Base-by-base conservation (phyloP, 139 green algal genomes). In the Yamagishiella unicocca region DNA sequence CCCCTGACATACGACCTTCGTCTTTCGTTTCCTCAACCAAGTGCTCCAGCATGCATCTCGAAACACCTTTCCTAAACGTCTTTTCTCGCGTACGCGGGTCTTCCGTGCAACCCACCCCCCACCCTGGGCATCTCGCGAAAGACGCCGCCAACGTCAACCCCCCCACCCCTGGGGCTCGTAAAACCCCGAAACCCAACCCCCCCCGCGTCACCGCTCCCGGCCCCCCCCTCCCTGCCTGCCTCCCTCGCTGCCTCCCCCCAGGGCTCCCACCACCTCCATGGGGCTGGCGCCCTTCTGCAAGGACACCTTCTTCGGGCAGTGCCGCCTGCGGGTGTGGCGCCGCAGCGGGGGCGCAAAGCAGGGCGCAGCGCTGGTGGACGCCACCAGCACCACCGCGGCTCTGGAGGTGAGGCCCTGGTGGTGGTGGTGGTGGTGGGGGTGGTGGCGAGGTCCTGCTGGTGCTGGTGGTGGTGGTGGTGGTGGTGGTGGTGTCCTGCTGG, bases 221-320 rank as follows among this genome's bases (percentile, higher is more conserved):
- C 68, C 37, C 5, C 21, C 68, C 38, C 38, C 71, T 40, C n/a
- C 43, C 43, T 3, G 0, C n/a, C 72, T 40, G 1, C 29, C 33
- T 25, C 43, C 72, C 72, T 31, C 7, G 7, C 45, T 8, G 43
- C 2, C 72, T 12, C 38, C n/a, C 38, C 53, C 43, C 76, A 91
- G 93, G 29, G 97, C 97, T 22, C 97, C 97, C 50, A 97, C 95
- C n/a, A 90, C 90, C 17, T 77, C 93, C 37, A n/a, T 93, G n/a
- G 97, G 97, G 17, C 89, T 99, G 10, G 83, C 93, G 1, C 94
- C 96, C 24, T 93, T 97, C 55, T 99, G 97, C 90, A 91, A 94
- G 77, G 97, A 99, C 94, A 98, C 95, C 17, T 99, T 99, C 84
- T 94, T 90, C 72, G 97, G 97, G 37, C 84, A 31, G 33, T 89